Percentiles rank a stretch among this genome's conserved stretches.
Conservation (phyloP, 2,329 filamentous ascomycete genomes). For the Pseudonectria buxi region DNA sequence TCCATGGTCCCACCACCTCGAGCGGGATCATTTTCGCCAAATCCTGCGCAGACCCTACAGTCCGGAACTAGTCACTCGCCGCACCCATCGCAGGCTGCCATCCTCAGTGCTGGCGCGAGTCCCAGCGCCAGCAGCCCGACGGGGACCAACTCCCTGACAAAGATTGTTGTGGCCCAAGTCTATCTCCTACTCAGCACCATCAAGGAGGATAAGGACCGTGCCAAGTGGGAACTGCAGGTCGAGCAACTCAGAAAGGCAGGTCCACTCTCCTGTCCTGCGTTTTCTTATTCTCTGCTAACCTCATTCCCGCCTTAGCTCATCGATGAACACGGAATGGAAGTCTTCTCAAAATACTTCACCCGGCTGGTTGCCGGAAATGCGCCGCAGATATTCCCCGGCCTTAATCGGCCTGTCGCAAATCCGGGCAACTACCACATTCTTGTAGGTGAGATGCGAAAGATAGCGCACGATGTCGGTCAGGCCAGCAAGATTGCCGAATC, state of each 20-base stretch:
- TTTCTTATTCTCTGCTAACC: conserved; percentile 13
- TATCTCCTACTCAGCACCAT: conserved; percentile 90
- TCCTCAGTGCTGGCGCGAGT: conserved; percentile 54
- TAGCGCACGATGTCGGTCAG: conserved; percentile 72
- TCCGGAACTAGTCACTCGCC: conserved; percentile 50
- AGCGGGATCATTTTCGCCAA: conserved; percentile 59
- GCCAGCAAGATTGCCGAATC: conserved; percentile 88
- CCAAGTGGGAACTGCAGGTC: conserved; percentile 87
- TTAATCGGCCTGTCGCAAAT: conserved; percentile 65
- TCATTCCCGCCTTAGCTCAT: conserved; percentile 56
- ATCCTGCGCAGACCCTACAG: conserved; percentile 51
- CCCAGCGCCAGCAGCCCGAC: conserved; percentile 57
- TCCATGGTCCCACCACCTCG: conserved; percentile 54
- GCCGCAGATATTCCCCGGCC: conserved; percentile 78
- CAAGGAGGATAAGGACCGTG: conserved; percentile 84
- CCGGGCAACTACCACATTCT: conserved; percentile 80
- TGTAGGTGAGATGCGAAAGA: conserved; percentile 76
- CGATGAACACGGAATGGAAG: conserved; percentile 98
- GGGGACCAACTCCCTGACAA: conserved; percentile 64
- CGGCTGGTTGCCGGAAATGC: conserved; percentile 89
- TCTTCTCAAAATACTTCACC: conserved; percentile 92
- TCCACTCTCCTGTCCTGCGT: neutral
- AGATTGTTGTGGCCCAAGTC: conserved; percentile 92
- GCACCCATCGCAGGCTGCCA: conserved; percentile 49
- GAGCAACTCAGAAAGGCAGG: conserved; percentile 87